Percentiles rank a stretch among this genome's conserved stretches.
These are phyloP conservation scores for Lachancea meyersii DNA, from an alignment of 805 yeast genomes.

Conservation along the genomic window DNA sequence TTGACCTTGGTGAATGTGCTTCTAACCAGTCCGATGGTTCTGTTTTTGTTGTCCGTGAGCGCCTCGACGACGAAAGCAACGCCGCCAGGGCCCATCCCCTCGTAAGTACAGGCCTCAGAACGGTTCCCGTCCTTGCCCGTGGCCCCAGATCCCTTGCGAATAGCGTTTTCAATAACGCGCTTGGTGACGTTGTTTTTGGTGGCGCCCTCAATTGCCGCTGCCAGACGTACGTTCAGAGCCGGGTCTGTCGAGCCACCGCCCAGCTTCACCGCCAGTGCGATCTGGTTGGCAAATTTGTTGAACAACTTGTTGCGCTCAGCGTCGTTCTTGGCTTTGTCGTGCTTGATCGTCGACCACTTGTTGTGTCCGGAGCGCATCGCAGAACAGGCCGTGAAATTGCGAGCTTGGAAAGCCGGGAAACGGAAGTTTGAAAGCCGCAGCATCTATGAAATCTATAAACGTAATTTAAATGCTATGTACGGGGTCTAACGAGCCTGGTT, in stretches of 20 bases:
- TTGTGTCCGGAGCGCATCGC: constrained; percentile 59
- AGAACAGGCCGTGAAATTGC: not conserved
- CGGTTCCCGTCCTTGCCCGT: constrained; percentile 42
- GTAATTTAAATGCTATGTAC: not conserved
- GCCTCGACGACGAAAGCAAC: constrained; percentile 82
- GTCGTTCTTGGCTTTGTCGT: constrained; percentile 90
- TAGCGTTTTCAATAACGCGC: constrained; percentile 79
- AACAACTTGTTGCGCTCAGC: constrained; percentile 64
- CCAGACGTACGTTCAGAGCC: constrained; percentile 50
- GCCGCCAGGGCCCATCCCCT: constrained; percentile 91
- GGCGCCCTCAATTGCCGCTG: constrained; percentile 73
- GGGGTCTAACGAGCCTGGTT: not conserved
- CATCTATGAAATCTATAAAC: constrained; percentile 3
- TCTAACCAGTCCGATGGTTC: constrained; percentile 72
- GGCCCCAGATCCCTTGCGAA: constrained; percentile 71
- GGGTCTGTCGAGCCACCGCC: constrained; percentile 58
- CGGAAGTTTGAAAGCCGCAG: not conserved
- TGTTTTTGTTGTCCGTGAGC: constrained; percentile 77
- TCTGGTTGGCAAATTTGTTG: constrained; percentile 63
- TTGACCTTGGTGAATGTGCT: constrained; percentile 66
- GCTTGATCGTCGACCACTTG: constrained; percentile 93
- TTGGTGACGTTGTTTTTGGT: constrained; percentile 68
- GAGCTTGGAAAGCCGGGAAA: not conserved
- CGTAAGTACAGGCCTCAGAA: constrained; percentile 60
- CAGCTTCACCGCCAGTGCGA: constrained; percentile 63